Conservation (phyloP, 164 flowering plant species). For the Vitis amurensis region DNA sequence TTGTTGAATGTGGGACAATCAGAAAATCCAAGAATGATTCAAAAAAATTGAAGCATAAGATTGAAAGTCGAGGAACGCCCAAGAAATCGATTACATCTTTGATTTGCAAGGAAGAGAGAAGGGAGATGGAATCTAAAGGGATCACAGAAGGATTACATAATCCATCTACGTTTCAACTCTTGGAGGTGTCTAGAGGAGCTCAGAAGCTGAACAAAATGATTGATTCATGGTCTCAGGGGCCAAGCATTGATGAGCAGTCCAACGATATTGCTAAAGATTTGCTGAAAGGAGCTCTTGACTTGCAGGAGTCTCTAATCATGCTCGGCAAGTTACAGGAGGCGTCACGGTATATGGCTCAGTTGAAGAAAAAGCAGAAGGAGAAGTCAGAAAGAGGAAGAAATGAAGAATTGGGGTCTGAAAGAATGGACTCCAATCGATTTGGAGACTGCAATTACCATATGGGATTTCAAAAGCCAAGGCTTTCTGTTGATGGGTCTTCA, state of each 20-base stretch:
- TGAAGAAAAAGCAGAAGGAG: conserved; percentile 42
- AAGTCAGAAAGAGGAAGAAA: conserved; percentile 19
- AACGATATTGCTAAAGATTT: conserved; percentile 63
- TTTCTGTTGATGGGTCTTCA: conserved; percentile 44
- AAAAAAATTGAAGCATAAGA: conserved; percentile 26
- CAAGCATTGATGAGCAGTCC: conserved; percentile 35
- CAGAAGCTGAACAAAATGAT: conserved; percentile 63
- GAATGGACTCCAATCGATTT: conserved; percentile 19
- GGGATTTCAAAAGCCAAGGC: conserved; percentile 29
- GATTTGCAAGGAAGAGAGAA: conserved; percentile 17
- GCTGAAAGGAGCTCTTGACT: conserved; percentile 77
- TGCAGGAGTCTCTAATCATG: conserved; percentile 74
- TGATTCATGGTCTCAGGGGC: conserved; percentile 57
- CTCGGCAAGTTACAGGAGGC: conserved; percentile 75
- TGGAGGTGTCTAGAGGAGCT: conserved; percentile 73
- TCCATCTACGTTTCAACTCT: conserved; percentile 47
- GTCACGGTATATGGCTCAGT: conserved; percentile 37
- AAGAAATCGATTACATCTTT: conserved; percentile 25
- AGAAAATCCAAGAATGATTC: conserved; percentile 47
- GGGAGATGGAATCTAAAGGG: conserved; percentile 20
- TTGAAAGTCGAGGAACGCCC: conserved; percentile 12
- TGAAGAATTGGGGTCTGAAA: conserved; percentile 20
- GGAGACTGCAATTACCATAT: conserved; percentile 13
- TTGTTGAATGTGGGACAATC: conserved; percentile 47
- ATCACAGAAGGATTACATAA: conserved; percentile 20